Evolutionary conservation across 1,284 basidiomycete species (phyloP).

Genomic region (Acaromyces ingoldii): DNA sequence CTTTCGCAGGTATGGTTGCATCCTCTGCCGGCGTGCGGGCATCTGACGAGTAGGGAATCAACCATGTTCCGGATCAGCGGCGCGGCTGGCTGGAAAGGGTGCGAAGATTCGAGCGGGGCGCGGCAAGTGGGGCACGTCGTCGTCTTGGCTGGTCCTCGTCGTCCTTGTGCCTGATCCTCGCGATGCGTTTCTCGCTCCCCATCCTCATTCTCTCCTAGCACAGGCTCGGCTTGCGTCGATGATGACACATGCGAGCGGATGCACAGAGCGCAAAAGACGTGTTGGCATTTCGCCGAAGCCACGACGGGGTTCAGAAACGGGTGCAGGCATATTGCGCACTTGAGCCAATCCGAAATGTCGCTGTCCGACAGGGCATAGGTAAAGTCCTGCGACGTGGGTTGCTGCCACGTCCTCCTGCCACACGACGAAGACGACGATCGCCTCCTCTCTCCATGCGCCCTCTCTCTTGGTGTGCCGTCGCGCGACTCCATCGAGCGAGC

Average conservation of each 20-base stretch:
- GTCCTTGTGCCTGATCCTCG: not conserved
- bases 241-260: slow-evolving; percentile 10
- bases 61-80: slow-evolving; percentile 39
- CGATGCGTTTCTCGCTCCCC: not conserved
- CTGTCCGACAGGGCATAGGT: not conserved
- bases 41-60: slow-evolving; percentile 29
- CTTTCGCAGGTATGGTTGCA: slow-evolving; percentile 28
- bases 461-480: no score
- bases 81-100: slow-evolving; percentile 22
- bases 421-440: no score
- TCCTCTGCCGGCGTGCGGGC: slow-evolving; percentile 26
- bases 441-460: no score
- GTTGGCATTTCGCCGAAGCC: slow-evolving; percentile 22
- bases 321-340: slow-evolving; percentile 12
- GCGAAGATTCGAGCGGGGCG: slow-evolving; percentile 12
- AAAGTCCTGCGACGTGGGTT: no score
- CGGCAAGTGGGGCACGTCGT: slow-evolving; percentile 33
- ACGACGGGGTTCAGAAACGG: slow-evolving; percentile 30
- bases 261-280: slow-evolving; percentile 35
- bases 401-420: no score
- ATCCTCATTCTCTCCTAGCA: slow-evolving; percentile 2
- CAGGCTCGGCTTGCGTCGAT: not conserved
- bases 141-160: no score
- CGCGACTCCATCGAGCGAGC: no score
- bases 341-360: slow-evolving; percentile 7